A percentile compares a stretch with the other conserved stretches of the same genome.
Conservation (phyloP, 2,329 filamentous ascomycete species). For the Verticillium nonalfalfae region DNA sequence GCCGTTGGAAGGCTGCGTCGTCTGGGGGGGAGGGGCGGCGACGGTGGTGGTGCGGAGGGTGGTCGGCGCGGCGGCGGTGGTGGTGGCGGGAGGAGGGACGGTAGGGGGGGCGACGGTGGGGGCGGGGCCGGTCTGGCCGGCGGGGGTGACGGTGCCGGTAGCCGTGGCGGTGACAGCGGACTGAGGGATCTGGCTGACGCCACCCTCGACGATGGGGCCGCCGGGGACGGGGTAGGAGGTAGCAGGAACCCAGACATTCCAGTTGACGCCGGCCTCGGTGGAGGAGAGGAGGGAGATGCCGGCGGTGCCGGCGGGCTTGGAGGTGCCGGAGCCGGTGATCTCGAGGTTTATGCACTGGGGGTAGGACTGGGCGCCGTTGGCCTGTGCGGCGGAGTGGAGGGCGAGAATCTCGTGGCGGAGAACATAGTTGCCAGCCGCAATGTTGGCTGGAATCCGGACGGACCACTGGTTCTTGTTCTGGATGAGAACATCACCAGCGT, state of each 20-base stretch:
- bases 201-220: constrained; percentile 20
- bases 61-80: constrained; percentile 1
- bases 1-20: constrained; percentile 2
- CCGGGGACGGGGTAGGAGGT: constrained; percentile 17
- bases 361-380: constrained; percentile 40
- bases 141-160: constrained; percentile 11
- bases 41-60: neutral
- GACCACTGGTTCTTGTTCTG: constrained; percentile 44
- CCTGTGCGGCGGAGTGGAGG: constrained; percentile 37
- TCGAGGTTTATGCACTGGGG: constrained; percentile 50
- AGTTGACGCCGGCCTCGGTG: constrained; percentile 44
- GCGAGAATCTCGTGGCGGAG: constrained; percentile 50
- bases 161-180: constrained; percentile 9
- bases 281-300: constrained; percentile 47
- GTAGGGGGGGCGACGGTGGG: neutral
- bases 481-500: constrained; percentile 37
- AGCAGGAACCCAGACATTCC: constrained; percentile 44
- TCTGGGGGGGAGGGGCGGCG: neutral
- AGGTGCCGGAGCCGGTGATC: constrained; percentile 43
- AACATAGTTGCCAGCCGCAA: constrained; percentile 46
- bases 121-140: constrained; percentile 1
- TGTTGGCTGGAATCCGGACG: constrained; percentile 38
- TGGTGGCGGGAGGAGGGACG: neutral
- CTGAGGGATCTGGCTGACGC: constrained; percentile 12
- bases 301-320: constrained; percentile 34